A percentile compares a stretch with the other conserved stretches of the same genome.
These are phyloP conservation scores for Cercospora sp. DNA, from an alignment of 2,329 filamentous ascomycete genomes.

Conservation along the genomic window DNA sequence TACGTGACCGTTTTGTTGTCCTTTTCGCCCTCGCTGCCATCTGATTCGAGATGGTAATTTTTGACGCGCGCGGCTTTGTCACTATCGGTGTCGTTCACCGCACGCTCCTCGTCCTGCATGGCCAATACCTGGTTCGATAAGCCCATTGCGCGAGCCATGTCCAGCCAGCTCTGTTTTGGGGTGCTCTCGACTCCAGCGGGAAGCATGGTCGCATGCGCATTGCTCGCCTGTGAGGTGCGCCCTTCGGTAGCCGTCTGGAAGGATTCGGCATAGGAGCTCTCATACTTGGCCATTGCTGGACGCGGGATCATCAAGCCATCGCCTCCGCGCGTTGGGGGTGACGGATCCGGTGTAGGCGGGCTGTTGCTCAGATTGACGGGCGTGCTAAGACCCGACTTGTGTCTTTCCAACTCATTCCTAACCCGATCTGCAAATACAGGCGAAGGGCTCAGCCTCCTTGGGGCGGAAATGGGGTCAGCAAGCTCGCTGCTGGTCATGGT, in stretches of 20 bases:
- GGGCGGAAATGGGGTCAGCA: slow-evolving; percentile 29
- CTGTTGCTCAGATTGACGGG: slow-evolving; percentile 42
- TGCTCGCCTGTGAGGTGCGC: slow-evolving; percentile 35
- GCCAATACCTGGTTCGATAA: slow-evolving; percentile 13
- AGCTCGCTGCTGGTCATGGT: slow-evolving; percentile 37
- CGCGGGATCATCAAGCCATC: slow-evolving; percentile 25
- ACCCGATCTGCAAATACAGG: slow-evolving; percentile 46
- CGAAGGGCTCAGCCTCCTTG: slow-evolving; percentile 42
- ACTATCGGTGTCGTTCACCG: slow-evolving; percentile 13
- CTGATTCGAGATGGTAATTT: slow-evolving; percentile 27
- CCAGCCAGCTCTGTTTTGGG: slow-evolving; percentile 18
- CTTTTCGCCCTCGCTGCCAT: slow-evolving; percentile 25
- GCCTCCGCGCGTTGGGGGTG: slow-evolving; percentile 32
- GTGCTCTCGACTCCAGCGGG: slow-evolving; percentile 8
- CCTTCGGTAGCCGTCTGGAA: slow-evolving; percentile 50
- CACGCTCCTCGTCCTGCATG: slow-evolving; percentile 9
- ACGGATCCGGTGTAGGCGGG: slow-evolving; percentile 41
- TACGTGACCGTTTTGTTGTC: slow-evolving; percentile 7
- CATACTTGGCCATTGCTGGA: slow-evolving; percentile 27
- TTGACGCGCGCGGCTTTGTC: slow-evolving; percentile 19
- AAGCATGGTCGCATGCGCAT: slow-evolving; percentile 33
- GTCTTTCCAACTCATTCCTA: slow-evolving; percentile 41
- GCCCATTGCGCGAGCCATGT: slow-evolving; percentile 13
- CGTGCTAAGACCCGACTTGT: slow-evolving; percentile 44
- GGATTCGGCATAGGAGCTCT: slow-evolving; percentile 49